Percentiles rank a stretch among this genome's conserved stretches.
phyloP scores from a whole-genome alignment of 352 stramenopile species.

The Phytophthora rubi region DNA sequence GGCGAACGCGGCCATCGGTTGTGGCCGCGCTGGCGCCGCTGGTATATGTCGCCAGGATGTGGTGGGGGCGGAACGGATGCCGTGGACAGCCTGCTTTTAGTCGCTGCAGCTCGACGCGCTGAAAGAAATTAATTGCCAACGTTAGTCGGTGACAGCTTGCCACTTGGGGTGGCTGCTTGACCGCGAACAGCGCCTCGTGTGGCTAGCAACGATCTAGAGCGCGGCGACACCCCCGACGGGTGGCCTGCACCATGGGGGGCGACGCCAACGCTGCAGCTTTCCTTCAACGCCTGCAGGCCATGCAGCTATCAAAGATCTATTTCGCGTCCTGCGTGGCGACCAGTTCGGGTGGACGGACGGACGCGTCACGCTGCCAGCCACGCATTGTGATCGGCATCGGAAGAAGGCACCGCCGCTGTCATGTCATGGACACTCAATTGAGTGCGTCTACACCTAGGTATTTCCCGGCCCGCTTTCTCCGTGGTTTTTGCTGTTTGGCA shows the following conservation, averaged over 20 bases:
- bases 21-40: conserved; percentile 2
- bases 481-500: conserved; percentile 21
- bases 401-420: conserved; percentile 10
- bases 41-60: conserved; percentile 16
- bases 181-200: not conserved
- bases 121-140: conserved; percentile 6
- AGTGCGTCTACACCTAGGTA: conserved; percentile 3
- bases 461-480: conserved; percentile 23
- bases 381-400: not conserved
- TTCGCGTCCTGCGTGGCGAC: conserved; percentile 30
- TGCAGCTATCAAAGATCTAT: conserved; percentile 8
- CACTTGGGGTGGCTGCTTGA: not conserved
- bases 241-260: no score
- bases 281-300: not conserved
- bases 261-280: no score
- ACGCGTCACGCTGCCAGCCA: conserved; percentile 10
- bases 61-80: conserved; percentile 14
- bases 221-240: no score
- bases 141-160: conserved; percentile 2
- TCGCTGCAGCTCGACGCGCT: not conserved
- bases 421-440: conserved; percentile 11
- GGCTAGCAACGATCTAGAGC: not conserved
- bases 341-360: conserved; percentile 12
- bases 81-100: conserved; percentile 32
- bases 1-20: not conserved